phyloP scores from a whole-genome alignment of 495 filamentous ascomycete genomes.

The Podospora anserina region DNA sequence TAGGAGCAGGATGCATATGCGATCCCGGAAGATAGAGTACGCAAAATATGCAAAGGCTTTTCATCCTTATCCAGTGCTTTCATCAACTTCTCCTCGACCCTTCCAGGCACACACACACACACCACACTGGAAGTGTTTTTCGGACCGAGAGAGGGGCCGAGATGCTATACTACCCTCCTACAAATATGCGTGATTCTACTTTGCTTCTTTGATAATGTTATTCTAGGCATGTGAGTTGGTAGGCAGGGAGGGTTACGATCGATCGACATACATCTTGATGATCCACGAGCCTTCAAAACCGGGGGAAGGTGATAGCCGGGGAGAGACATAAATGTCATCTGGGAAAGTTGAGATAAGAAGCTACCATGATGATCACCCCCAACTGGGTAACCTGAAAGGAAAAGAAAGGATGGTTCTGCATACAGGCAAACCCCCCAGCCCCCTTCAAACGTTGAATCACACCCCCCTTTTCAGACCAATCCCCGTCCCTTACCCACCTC shows the following conservation, averaged over 20 bases:
- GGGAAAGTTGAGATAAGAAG: too few species aligned
- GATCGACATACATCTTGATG: too few species aligned
- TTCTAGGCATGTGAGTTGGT: not conserved
- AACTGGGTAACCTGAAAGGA: too few species aligned
- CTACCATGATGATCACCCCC: too few species aligned
- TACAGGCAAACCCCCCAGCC: too few species aligned
- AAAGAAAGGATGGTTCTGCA: too few species aligned
- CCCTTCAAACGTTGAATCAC: too few species aligned
- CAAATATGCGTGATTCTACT: not conserved
- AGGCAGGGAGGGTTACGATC: not conserved
- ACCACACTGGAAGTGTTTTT: not conserved
- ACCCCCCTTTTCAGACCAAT: not conserved
- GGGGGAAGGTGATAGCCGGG: not conserved
- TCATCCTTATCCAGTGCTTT: not conserved
- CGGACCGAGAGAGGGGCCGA: not conserved
- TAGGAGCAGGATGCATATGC: not conserved
- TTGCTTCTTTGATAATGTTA: not conserved
- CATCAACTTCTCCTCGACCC: not conserved
- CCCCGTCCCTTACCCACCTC: not conserved
- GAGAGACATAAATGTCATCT: not conserved
- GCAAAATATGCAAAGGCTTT: not conserved
- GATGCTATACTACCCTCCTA: not conserved
- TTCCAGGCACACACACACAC: not conserved
- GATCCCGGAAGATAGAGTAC: not conserved
- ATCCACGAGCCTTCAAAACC: too few species aligned